A percentile compares a stretch with the other conserved stretches of the same genome.
phyloP scores from a whole-genome alignment of 345 rosid species.

The Gossypium turneri region DNA sequence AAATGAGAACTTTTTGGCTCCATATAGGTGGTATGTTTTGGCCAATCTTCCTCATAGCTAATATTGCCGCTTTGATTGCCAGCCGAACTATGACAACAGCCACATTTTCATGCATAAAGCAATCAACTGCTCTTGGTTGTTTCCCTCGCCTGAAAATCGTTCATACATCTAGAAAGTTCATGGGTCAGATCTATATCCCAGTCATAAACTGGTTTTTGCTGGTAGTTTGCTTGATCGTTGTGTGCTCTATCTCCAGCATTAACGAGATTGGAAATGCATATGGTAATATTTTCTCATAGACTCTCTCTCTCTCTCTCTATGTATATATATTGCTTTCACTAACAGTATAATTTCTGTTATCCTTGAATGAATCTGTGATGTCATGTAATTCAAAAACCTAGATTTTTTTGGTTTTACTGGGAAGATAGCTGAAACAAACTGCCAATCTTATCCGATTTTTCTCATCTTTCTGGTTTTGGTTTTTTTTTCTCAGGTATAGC shows the following conservation, averaged over 20 bases:
- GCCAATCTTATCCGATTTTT: background rate
- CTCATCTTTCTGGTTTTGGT: slow-evolving; percentile 23
- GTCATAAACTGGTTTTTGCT: slow-evolving; percentile 98
- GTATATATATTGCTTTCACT: background rate
- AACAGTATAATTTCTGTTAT: background rate
- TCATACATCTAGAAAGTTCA: slow-evolving; percentile 96
- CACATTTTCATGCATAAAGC: slow-evolving; percentile 97
- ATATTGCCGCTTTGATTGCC: slow-evolving; percentile 90
- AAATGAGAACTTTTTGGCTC: slow-evolving; percentile 14
- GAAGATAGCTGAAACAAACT: background rate
- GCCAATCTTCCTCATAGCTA: slow-evolving; percentile 84
- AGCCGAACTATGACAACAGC: slow-evolving; percentile 99
- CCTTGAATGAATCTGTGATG: slow-evolving; percentile 8
- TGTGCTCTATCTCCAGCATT: slow-evolving; percentile 77
- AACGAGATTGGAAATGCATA: slow-evolving; percentile 97
- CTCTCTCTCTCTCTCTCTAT: background rate
- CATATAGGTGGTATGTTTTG: slow-evolving; percentile 75
- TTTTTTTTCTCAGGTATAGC: slow-evolving; percentile 68
- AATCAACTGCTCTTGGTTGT: slow-evolving; percentile 92
- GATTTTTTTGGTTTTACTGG: background rate
- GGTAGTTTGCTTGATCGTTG: slow-evolving; percentile 69
- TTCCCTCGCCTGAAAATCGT: slow-evolving; percentile 97
- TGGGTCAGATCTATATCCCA: slow-evolving; percentile 99
- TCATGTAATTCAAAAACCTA: background rate
- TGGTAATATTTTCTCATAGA: slow-evolving; percentile 51